Percentiles rank a stretch among this genome's conserved stretches.
These are phyloP conservation scores for Trametes elegans DNA, from an alignment of 768 basidiomycete genomes.

Conservation along the genomic window DNA sequence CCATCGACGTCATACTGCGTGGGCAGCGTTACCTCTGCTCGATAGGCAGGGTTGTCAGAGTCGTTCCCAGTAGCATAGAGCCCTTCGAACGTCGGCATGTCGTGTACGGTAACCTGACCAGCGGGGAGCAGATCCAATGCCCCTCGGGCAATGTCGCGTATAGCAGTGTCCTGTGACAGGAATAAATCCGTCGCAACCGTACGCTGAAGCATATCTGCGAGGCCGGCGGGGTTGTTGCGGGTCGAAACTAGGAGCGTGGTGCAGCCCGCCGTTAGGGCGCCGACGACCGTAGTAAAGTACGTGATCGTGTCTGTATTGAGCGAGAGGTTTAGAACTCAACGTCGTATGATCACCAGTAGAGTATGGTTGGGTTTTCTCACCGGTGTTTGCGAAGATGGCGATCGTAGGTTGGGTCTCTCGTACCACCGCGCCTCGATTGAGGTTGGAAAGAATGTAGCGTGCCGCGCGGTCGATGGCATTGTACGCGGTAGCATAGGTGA, in stretches of 20 bases:
- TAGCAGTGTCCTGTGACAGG: neutral
- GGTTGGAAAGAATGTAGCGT: neutral
- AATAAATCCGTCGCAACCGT: constrained; percentile 9
- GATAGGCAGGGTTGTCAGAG: neutral
- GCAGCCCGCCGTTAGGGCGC: constrained; percentile 21
- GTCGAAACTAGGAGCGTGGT: constrained; percentile 34
- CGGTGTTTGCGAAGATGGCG: constrained; percentile 23
- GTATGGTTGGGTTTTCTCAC: neutral
- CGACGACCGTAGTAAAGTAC: constrained; percentile 18
- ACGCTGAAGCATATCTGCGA: constrained; percentile 30
- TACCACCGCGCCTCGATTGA: neutral
- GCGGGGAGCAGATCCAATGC: neutral
- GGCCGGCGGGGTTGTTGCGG: constrained; percentile 30
- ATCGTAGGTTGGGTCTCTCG: constrained; percentile 18
- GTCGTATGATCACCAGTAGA: neutral
- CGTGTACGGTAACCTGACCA: neutral
- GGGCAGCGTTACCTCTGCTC: neutral
- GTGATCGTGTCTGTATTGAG: constrained; percentile 25
- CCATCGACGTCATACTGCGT: neutral
- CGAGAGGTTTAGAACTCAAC: neutral
- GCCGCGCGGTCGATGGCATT: constrained; percentile 30
- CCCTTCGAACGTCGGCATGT: constrained; percentile 9
- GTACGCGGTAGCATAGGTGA: constrained; percentile 27
- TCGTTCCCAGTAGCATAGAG: neutral
- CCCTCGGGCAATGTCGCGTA: neutral